phyloP scores from a whole-genome alignment of 176 grass and related monocot species.

The Stipa capillata region DNA sequence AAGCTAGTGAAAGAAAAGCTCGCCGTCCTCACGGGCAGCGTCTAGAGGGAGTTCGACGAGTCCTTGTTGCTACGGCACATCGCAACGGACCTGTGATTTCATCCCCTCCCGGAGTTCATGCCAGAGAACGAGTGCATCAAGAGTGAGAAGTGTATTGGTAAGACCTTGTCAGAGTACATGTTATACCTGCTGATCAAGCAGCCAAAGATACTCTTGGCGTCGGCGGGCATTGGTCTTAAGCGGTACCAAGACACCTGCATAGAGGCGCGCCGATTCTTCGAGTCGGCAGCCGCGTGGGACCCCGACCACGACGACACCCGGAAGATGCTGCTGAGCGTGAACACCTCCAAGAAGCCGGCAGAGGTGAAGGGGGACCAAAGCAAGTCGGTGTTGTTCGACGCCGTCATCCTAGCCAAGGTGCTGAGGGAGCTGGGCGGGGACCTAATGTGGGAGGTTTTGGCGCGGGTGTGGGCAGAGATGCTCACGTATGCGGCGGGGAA shows the following conservation, averaged over 20 bases:
- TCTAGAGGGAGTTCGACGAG: background rate
- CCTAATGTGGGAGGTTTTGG: background rate
- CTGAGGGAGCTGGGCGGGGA: background rate
- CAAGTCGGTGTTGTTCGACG: too few relatives aligned
- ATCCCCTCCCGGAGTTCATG: fast-evolving
- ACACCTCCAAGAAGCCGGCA: background rate
- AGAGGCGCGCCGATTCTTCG: constrained; percentile 1
- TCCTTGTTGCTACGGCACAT: constrained; percentile 23
- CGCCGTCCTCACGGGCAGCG: fast-evolving
- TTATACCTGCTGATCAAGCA: constrained; percentile 33
- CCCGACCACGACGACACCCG: background rate
- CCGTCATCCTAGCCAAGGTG: constrained; percentile 15
- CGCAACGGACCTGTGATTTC: constrained; percentile 10
- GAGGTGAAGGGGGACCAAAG: constrained; percentile 11
- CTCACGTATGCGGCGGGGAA: background rate
- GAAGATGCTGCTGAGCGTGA: background rate
- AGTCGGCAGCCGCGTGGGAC: background rate
- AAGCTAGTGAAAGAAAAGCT: background rate
- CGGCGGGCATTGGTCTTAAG: background rate
- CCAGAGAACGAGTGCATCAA: too few relatives aligned
- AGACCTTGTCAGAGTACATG: constrained; percentile 31
- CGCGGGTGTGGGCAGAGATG: constrained; percentile 7
- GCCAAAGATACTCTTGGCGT: constrained; percentile 6
- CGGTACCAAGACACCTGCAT: constrained; percentile 9
- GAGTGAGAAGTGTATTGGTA: too few relatives aligned